Evolutionary conservation across 306 rosid genomes (phyloP), one percentile per base, ranked within the genome.

Genomic region (Cicer cuneatum): DNA sequence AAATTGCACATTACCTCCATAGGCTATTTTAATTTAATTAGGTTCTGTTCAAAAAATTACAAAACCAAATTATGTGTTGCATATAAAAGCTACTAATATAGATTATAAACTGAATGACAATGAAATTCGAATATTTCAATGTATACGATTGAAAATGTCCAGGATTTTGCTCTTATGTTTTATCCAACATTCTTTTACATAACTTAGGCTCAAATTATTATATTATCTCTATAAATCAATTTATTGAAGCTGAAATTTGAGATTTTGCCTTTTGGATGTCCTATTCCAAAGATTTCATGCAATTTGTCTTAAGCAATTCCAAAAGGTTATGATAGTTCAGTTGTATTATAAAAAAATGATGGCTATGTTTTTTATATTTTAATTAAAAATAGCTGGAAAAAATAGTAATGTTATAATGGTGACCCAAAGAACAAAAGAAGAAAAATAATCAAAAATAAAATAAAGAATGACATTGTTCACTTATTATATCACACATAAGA

Each of bases 1-100:
- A 39, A 39, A 49, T 8, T 19, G 35, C 65, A 51, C 40, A 5
- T 61, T 61, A 78, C 82, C 82, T 78, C 77, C 77, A 78, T 78
- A 21, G 6, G 5, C 46, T 37, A n/a, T 4, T 11, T 69, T 10
- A 59, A 58, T 19, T 69, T 7, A 59, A 33, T 19, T 49, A 15
- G 11, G 12, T 19, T 57, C 6, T 54, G 65, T 40, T 71, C 8
- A 41, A 57, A 14, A 72, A 56, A 53, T 11, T 58, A 35, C 66
- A 57, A 57, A 29, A 46, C 62, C 41, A 57, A 10, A 46, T 33
- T 66, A 67, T 35, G 67, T 33, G 49, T 67, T 52, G 42, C 73
- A 40, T n/a, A 53, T 12, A 8, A 33, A 57, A 42, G 38, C 69
- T 33, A 59, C 45, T 58, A n/a, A 57, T 19, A 18, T 13, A 52